These are phyloP conservation scores for Boletus subcaerulescens DNA, from an alignment of 768 basidiomycete genomes.

Conservation along the genomic window DNA sequence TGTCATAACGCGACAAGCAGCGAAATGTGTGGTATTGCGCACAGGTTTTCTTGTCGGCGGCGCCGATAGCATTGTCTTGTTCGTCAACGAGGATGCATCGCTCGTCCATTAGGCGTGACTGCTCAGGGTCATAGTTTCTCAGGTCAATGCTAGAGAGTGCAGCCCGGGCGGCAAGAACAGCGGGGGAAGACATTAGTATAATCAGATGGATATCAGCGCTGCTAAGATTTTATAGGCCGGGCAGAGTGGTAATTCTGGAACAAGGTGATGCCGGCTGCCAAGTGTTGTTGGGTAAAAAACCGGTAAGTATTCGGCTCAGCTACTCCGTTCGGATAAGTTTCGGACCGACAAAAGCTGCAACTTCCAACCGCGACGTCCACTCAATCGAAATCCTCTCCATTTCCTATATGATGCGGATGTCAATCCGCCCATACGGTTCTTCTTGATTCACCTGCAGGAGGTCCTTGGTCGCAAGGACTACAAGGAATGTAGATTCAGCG, in stretches of 20 bases:
- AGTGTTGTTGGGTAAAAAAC: background rate
- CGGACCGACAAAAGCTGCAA: conserved; percentile 6
- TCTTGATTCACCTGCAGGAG: conserved; percentile 60
- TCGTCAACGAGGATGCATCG: conserved; percentile 90
- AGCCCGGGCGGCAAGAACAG: conserved; percentile 58
- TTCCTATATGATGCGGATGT: conserved; percentile 37
- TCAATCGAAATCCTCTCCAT: background rate
- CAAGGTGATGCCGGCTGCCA: background rate
- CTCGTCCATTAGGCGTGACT: conserved; percentile 95
- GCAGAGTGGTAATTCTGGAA: background rate
- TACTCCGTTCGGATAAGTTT: background rate
- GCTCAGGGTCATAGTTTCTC: conserved; percentile 84
- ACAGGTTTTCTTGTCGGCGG: conserved; percentile 97
- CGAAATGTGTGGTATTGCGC: conserved; percentile 28
- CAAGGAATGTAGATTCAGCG: background rate
- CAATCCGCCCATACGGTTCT: conserved; percentile 55
- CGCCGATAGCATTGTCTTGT: conserved; percentile 79
- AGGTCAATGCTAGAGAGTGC: conserved; percentile 75
- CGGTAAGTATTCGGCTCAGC: background rate
- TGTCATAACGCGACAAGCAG: background rate
- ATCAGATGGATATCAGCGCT: background rate
- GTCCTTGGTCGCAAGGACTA: conserved; percentile 78
- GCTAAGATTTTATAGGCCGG: conserved; percentile 4
- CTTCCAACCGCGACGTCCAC: background rate
- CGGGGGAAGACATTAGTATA: conserved; percentile 54